A percentile compares a stretch with the other conserved stretches of the same genome.
phyloP scores from a whole-genome alignment of 257 asterid species.

The Verbena officinalis region DNA sequence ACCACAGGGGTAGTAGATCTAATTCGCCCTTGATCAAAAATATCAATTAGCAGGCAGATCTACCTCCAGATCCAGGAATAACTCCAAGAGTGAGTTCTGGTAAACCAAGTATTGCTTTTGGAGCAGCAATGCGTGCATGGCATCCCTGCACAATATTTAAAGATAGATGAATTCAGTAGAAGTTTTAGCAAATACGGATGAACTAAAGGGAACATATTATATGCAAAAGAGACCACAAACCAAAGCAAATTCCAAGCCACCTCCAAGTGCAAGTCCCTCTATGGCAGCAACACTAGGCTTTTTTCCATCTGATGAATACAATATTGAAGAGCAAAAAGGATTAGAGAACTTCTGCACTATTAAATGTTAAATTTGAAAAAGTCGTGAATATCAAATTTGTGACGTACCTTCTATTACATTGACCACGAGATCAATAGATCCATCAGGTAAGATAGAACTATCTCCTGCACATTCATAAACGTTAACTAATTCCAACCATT shows the following conservation, averaged over 20 bases:
- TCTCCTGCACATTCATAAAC: conserved; percentile 64
- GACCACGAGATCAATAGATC: conserved; percentile 56
- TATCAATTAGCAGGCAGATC: conserved; percentile 19
- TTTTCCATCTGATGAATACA: conserved; percentile 63
- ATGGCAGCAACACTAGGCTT: conserved; percentile 95
- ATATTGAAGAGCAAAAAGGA: conserved; percentile 24
- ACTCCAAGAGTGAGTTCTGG: conserved; percentile 98
- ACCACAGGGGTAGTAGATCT: too few relatives aligned
- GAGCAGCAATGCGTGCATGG: conserved; percentile 95
- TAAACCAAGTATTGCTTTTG: conserved; percentile 78
- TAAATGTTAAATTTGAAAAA: conserved; percentile 14
- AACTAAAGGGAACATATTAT: conserved; percentile 13
- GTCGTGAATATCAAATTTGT: conserved; percentile 16
- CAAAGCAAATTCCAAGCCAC: conserved; percentile 94
- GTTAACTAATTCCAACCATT: conserved; percentile 16
- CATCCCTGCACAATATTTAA: conserved; percentile 59
- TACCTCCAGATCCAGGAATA: conserved; percentile 98
- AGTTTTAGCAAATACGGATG: conserved; percentile 4
- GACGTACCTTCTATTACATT: conserved; percentile 75
- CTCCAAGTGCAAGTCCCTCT: conserved; percentile 97
- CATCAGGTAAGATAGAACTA: conserved; percentile 63
- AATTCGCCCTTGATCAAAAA: too few relatives aligned
- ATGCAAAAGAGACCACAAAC: conserved; percentile 44
- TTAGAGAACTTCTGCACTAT: conserved; percentile 12
- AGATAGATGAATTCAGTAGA: conserved; percentile 15